Evolutionary conservation across 2,329 filamentous ascomycete species (phyloP).

Genomic region (Teratosphaeria nubilosa): DNA sequence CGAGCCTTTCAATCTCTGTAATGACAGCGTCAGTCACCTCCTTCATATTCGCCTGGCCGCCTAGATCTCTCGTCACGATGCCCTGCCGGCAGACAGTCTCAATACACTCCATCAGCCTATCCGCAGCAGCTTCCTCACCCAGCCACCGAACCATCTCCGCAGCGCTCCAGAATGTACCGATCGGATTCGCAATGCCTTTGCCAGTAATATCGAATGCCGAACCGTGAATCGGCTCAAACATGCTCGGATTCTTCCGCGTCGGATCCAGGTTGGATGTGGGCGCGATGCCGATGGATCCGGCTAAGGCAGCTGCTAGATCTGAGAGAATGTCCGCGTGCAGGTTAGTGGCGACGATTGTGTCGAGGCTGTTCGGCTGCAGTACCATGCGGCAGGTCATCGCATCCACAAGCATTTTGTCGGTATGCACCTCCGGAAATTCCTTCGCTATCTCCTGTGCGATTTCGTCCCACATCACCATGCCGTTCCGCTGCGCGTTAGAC

Average conservation of each 20-base stretch:
- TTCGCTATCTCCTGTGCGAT: slow-evolving; percentile 37
- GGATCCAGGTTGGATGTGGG: slow-evolving; percentile 62
- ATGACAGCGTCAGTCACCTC: slow-evolving; percentile 50
- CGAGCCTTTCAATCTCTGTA: slow-evolving; percentile 34
- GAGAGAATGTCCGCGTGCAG: slow-evolving; percentile 41
- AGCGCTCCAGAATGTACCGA: slow-evolving; percentile 59
- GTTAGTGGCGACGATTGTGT: slow-evolving; percentile 41
- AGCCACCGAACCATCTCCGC: slow-evolving; percentile 59
- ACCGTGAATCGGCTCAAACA: slow-evolving; percentile 56
- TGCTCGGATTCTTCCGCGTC: slow-evolving; percentile 47
- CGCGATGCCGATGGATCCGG: slow-evolving; percentile 62
- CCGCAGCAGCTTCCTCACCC: slow-evolving; percentile 43
- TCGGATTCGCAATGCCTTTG: slow-evolving; percentile 52
- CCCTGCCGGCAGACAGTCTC: slow-evolving; percentile 48
- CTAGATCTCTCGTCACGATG: slow-evolving; percentile 50
- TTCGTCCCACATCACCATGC: slow-evolving; percentile 41
- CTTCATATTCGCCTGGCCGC: slow-evolving; percentile 46
- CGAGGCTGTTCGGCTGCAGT: slow-evolving; percentile 34
- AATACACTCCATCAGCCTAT: slow-evolving; percentile 47
- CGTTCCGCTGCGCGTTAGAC: slow-evolving; percentile 39
- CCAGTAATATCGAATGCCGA: slow-evolving; percentile 56
- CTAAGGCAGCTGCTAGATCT: slow-evolving; percentile 59
- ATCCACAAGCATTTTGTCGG: slow-evolving; percentile 42
- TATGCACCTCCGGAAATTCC: slow-evolving; percentile 34
- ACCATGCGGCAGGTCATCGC: slow-evolving; percentile 42